phyloP scores from a whole-genome alignment of 208 protist species.

The Willaertia magna region DNA sequence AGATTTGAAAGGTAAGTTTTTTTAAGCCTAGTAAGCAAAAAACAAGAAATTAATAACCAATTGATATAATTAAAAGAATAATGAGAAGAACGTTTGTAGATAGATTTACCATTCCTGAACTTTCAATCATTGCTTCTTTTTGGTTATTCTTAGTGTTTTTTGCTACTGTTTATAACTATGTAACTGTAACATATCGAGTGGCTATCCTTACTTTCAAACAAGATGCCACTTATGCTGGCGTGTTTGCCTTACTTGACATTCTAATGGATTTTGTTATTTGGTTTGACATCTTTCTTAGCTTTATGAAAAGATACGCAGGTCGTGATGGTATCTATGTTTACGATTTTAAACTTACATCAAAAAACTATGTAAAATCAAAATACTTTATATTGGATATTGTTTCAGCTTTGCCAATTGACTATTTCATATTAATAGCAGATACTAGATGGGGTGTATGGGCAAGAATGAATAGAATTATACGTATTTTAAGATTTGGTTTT shows the following conservation, averaged over 20 bases:
- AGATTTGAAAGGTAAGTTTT: not conserved
- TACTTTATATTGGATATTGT: not conserved
- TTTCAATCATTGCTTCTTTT: not conserved
- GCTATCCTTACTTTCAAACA: not conserved
- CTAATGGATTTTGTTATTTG: not conserved
- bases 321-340: not conserved
- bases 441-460: not conserved
- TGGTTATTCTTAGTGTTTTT: not conserved
- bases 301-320: not conserved
- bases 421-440: not conserved
- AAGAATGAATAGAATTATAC: not conserved
- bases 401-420: not conserved
- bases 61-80: not conserved
- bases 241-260: not conserved
- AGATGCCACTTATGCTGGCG: not conserved
- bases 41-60: not conserved
- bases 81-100: not conserved
- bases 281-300: not conserved
- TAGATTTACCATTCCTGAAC: not conserved
- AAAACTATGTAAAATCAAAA: not conserved
- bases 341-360: not conserved
- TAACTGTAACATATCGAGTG: not conserved
- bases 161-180: not conserved
- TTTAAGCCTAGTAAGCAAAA: not conserved
- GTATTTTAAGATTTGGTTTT: not conserved